Evolutionary conservation across 2,329 filamentous ascomycete genomes (phyloP), one percentile per base, ranked within the genome.

Genomic region (Pseudogymnoascus sp.): DNA sequence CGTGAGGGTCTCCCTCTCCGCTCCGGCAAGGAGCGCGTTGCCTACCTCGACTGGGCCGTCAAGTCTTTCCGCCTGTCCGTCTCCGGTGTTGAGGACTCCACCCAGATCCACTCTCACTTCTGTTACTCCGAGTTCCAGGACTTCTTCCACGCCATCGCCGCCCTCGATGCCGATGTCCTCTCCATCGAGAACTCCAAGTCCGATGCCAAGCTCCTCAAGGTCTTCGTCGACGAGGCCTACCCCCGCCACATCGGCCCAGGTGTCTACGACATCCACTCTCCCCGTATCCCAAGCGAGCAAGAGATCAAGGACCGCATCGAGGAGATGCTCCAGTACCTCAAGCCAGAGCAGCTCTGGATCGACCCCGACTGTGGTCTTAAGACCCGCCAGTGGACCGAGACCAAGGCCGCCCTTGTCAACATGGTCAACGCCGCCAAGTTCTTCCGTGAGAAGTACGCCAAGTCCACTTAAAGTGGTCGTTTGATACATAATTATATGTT

Each of bases 61-160:
- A 88, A 96, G 82, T 92, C 93, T 73, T 99, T 99, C 92, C 92
- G 91, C 78, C 91, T 99, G 71, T 88, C 93, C 70, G 96, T 93
- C 73, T 87, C 92, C 66, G 95, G 92, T 78, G 93, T 99, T 67
- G 82, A 92, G 81, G 91, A 99, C 79, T 90, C 89, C 65, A 99
- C 95, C 71, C 95, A 99, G 86, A 97, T 99, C 79, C 95, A 99
- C 89, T 97, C 93, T 68, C 95, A 99, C 85, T 99, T 99, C 90
- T 99, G 95, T 81, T 99, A 99, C 88, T 97, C 95, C 62, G 95
- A 99, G 86, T 99, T 99, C 91, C 95, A 99, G 83, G 95, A 99
- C 85, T 99, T 99, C 87, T 99, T 99, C 92, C 91, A 97, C 82
- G 95, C 95, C 81, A 99, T 99, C 73, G 91, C 95, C 69, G 93